These are phyloP conservation scores for Triticum monococcum DNA, from an alignment of 176 grass and related monocot genomes.

Conservation along the genomic window DNA sequence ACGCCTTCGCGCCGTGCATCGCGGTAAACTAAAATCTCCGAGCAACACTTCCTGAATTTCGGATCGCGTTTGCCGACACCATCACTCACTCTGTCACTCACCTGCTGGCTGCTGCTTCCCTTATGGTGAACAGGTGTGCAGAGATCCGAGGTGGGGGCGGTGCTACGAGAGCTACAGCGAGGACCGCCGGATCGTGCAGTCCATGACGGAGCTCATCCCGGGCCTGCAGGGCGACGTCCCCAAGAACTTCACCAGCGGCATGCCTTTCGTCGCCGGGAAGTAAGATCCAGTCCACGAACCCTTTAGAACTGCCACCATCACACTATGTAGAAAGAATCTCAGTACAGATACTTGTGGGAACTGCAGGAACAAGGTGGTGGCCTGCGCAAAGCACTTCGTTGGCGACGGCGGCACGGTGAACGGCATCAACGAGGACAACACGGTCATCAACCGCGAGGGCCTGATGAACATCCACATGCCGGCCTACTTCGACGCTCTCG, in stretches of 20 bases:
- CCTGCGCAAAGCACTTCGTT: slow-evolving; percentile 89
- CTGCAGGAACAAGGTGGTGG: slow-evolving; percentile 70
- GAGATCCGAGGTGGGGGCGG: slow-evolving; percentile 88
- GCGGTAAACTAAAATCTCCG: slow-evolving; percentile 42
- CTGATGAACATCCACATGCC: slow-evolving; percentile 86
- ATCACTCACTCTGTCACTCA: background rate
- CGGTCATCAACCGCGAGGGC: slow-evolving; percentile 41
- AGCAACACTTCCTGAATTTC: background rate
- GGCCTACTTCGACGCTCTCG: slow-evolving; percentile 61
- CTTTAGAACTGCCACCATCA: background rate
- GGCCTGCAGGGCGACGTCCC: slow-evolving; percentile 86
- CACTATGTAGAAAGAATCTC: background rate
- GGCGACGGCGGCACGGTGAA: slow-evolving; percentile 83
- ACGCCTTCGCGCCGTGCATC: slow-evolving; percentile 91
- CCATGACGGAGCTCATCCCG: slow-evolving; percentile 87
- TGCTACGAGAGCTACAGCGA: slow-evolving; percentile 99
- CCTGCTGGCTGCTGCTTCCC: background rate
- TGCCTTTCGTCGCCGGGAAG: slow-evolving; percentile 73
- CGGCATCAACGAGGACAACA: slow-evolving; percentile 94
- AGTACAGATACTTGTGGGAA: background rate
- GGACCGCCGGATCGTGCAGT: slow-evolving; percentile 66
- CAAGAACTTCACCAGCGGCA: slow-evolving; percentile 54
- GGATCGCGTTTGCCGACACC: background rate
- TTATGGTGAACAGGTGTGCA: slow-evolving; percentile 62
- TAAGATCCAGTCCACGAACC: slow-evolving; percentile 20